A percentile compares a stretch with the other conserved stretches of the same genome.
Evolutionary conservation across 1,139 yeast species (phyloP).

Genomic region (Yamadazyma kanchanaburiensis): DNA sequence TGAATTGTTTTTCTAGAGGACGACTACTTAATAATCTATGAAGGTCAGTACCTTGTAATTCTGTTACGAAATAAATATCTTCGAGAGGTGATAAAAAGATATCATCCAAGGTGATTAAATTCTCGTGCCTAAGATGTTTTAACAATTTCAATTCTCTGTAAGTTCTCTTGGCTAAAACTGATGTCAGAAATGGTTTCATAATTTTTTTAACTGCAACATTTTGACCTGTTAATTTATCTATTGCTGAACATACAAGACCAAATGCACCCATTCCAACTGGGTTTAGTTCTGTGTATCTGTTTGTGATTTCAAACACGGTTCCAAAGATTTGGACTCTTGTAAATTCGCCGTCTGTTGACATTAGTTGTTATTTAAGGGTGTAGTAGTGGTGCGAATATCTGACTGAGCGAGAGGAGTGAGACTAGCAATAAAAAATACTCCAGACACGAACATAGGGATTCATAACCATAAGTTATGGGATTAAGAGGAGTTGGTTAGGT

Average conservation of each 20-base stretch:
- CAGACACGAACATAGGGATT: too few relatives aligned
- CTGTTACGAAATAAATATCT: slow-evolving; percentile 96
- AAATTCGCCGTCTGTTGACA: slow-evolving; percentile 45
- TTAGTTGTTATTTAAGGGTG: too few relatives aligned
- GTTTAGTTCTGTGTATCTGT: slow-evolving; percentile 83
- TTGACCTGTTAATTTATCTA: slow-evolving; percentile 85
- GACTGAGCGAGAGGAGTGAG: too few relatives aligned
- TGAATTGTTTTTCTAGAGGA: slow-evolving; percentile 93
- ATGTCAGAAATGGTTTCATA: slow-evolving; percentile 95
- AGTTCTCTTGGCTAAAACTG: slow-evolving; percentile 93
- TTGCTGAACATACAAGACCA: slow-evolving; percentile 95
- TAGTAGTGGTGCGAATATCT: slow-evolving; percentile 1
- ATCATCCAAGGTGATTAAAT: slow-evolving; percentile 88
- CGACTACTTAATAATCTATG: slow-evolving; percentile 88
- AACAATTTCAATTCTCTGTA: slow-evolving; percentile 91
- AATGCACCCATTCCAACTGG: slow-evolving; percentile 99
- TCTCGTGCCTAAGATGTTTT: slow-evolving; percentile 93
- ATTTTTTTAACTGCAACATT: slow-evolving; percentile 96
- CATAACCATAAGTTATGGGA: too few relatives aligned
- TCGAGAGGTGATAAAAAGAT: slow-evolving; percentile 93
- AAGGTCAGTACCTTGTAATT: slow-evolving; percentile 92
- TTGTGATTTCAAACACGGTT: slow-evolving; percentile 91
- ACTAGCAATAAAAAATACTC: too few relatives aligned
- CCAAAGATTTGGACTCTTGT: slow-evolving; percentile 68
- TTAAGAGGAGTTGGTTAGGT: too few relatives aligned